A percentile compares a stretch with the other conserved stretches of the same genome.
These are phyloP conservation scores for Cercospora sp. DNA, from an alignment of 2,329 filamentous ascomycete species.

Conservation along the genomic window DNA sequence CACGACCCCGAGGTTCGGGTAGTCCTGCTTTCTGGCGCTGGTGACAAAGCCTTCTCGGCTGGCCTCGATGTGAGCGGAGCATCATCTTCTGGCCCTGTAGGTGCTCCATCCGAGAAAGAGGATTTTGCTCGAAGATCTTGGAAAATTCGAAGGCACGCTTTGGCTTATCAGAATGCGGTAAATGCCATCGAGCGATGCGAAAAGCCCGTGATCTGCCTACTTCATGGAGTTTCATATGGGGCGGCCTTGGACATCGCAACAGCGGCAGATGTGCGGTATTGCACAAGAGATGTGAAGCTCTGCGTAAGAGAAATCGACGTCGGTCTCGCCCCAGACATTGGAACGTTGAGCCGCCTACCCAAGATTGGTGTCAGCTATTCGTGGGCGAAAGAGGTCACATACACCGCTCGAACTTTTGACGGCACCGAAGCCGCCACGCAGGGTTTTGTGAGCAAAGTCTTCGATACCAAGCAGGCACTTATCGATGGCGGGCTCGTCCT, in stretches of 20 bases:
- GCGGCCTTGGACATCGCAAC: slow-evolving; percentile 69
- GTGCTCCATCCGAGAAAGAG: slow-evolving; percentile 12
- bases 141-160: slow-evolving; percentile 63
- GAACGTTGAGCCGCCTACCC: slow-evolving; percentile 70
- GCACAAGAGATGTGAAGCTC: slow-evolving; percentile 57
- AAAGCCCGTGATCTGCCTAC: slow-evolving; percentile 78
- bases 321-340: slow-evolving; percentile 75
- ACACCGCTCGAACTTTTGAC: slow-evolving; percentile 68
- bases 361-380: slow-evolving; percentile 68
- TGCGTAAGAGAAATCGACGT: slow-evolving; percentile 81
- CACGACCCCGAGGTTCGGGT: slow-evolving; percentile 69
- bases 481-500: slow-evolving; percentile 63
- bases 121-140: slow-evolving; percentile 27
- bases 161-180: slow-evolving; percentile 77
- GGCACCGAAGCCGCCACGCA: slow-evolving; percentile 66
- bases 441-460: slow-evolving; percentile 69
- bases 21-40: slow-evolving; percentile 77
- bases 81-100: slow-evolving; percentile 15
- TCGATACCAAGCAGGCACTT: slow-evolving; percentile 60
- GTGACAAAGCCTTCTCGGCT: slow-evolving; percentile 73
- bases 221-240: slow-evolving; percentile 77
- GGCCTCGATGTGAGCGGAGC: slow-evolving; percentile 64
- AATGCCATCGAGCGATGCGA: slow-evolving; percentile 76
- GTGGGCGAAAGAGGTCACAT: slow-evolving; percentile 75
- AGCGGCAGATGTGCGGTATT: slow-evolving; percentile 69